These are phyloP conservation scores for Bjerkandera adusta DNA, from an alignment of 1,284 basidiomycete species.

Conservation along the genomic window DNA sequence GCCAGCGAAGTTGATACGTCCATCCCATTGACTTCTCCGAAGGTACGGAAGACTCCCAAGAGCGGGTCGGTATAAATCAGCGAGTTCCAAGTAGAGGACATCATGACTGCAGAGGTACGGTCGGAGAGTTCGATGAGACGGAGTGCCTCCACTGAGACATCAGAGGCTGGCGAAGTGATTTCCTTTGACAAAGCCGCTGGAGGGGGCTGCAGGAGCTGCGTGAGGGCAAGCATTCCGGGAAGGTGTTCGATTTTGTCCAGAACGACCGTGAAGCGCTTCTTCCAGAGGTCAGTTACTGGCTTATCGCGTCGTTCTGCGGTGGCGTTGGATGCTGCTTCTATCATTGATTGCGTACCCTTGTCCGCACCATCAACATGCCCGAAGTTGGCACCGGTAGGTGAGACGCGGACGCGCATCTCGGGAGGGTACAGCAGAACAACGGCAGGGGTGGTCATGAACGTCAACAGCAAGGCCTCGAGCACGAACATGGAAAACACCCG, in stretches of 20 bases:
- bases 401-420: slow-evolving; percentile 49
- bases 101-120: slow-evolving; percentile 69
- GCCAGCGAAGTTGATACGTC: slow-evolving; percentile 49
- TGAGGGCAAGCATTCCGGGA: slow-evolving; percentile 68
- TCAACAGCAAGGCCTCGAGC: slow-evolving; percentile 82
- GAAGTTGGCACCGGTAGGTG: slow-evolving; percentile 44
- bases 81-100: slow-evolving; percentile 54
- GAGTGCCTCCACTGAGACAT: slow-evolving; percentile 41
- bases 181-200: slow-evolving; percentile 17
- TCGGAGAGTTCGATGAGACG: slow-evolving; percentile 70
- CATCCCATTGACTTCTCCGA: slow-evolving; percentile 56
- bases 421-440: slow-evolving; percentile 80
- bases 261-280: slow-evolving; percentile 74
- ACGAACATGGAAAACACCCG: slow-evolving; percentile 90
- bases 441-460: slow-evolving; percentile 87
- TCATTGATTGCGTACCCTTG: slow-evolving; percentile 13
- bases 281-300: slow-evolving; percentile 25
- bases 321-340: slow-evolving; percentile 1
- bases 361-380: slow-evolving; percentile 40
- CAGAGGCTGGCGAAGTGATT: slow-evolving; percentile 9
- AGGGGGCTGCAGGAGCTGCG: slow-evolving; percentile 55
- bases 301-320: slow-evolving; percentile 10
- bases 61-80: slow-evolving; percentile 58
- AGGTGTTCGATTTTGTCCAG: slow-evolving; percentile 92
- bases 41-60: slow-evolving; percentile 60